Evolutionary conservation across 176 grass and related monocot genomes (phyloP), one percentile per base, ranked within the genome.

Genomic region (Themeda triandra): DNA sequence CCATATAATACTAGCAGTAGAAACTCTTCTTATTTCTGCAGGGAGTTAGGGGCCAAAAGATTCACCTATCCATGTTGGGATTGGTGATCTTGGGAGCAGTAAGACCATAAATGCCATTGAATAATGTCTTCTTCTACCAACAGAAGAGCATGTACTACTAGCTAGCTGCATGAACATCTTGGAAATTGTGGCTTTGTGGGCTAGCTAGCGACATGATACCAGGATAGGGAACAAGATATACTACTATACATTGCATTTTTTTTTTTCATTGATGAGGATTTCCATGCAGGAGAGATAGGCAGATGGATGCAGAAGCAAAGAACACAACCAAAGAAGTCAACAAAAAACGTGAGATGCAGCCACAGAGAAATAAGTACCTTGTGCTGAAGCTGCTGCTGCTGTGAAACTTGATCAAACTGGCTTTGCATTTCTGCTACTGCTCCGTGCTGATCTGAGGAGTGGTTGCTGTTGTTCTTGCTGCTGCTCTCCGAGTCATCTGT

Each of bases 151-250:
- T 78, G 27, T 69, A 56, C 83, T 69, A 56, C 83, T 86, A 58
- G n/a, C 23, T n/a, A 40, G 23, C 39, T 70, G 31, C 51, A 82
- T 86, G 73, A 90, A 41, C 74, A 83, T 86, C 88, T 86, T 86
- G 88, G 84, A 83, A 90, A 33, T 90, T 86, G 80, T 83, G 79
- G 46, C 73, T 86, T 86, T 83, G 73, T 83, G 73, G 84, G 58
- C 73, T 83, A 78, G 65, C 44, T 48, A 79, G 66, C 54, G 74
- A 79, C 80, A 86, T 79, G 74, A 66, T 13, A 12, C 58, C 84
- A 68, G 19, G n/a, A 74, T 23, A 81, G 78, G 70, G 27, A 87
- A 58, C 84, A 73, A 65, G 19, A 85, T 60, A 73, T 18, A 73
- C 69, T 41, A 18, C 71, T 5, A 63, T 19, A 15, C 33, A 56